Conservation (phyloP, 2,329 filamentous ascomycete species). For the Beauveria medogensis region DNA sequence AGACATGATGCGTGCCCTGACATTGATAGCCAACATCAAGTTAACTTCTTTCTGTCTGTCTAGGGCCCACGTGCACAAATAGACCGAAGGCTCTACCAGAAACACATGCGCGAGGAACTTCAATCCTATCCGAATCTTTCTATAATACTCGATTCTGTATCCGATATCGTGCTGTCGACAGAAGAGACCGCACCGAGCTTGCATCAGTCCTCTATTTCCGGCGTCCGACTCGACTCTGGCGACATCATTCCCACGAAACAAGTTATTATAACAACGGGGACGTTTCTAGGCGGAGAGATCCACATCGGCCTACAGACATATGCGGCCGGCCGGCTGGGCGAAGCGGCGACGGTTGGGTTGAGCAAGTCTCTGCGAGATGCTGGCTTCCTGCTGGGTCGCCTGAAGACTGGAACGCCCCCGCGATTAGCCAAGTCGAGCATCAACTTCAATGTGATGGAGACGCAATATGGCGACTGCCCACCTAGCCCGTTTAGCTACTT, state of each 20-base stretch:
- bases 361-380: slow-evolving; percentile 85
- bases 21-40: not conserved
- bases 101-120: slow-evolving; percentile 84
- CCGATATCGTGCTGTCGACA: slow-evolving; percentile 68
- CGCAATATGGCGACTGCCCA: slow-evolving; percentile 74
- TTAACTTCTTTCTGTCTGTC: not conserved
- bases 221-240: slow-evolving; percentile 80
- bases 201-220: slow-evolving; percentile 65
- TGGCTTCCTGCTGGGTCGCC: slow-evolving; percentile 77
- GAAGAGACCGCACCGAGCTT: slow-evolving; percentile 30
- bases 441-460: slow-evolving; percentile 62
- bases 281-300: slow-evolving; percentile 91
- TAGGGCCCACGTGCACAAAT: slow-evolving; percentile 89
- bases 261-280: slow-evolving; percentile 93
- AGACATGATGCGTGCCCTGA: not conserved
- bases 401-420: slow-evolving; percentile 95
- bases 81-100: slow-evolving; percentile 80
- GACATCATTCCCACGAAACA: slow-evolving; percentile 70
- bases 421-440: slow-evolving; percentile 77
- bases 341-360: slow-evolving; percentile 84
- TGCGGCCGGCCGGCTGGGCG: slow-evolving; percentile 86
- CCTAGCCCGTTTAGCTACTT: slow-evolving; percentile 89
- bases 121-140: slow-evolving; percentile 67
- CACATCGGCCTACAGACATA: slow-evolving; percentile 82
- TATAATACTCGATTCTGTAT: slow-evolving; percentile 79